These are phyloP conservation scores for Yamadazyma nakazawae DNA, from an alignment of 805 yeast species.

Conservation along the genomic window DNA sequence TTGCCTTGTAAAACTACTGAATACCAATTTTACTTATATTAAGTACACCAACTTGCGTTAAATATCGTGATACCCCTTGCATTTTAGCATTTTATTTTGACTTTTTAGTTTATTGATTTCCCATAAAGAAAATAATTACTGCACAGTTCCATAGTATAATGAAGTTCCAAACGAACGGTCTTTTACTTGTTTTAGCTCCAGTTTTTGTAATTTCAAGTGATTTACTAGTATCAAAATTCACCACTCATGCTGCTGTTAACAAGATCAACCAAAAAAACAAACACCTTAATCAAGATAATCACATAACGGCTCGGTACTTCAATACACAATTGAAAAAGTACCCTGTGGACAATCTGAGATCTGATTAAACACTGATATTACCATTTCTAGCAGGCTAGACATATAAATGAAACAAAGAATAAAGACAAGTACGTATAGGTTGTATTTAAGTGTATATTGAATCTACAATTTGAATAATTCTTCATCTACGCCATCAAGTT, in stretches of 20 bases:
- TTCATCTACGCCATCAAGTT: slow-evolving; percentile 28
- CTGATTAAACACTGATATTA: background rate
- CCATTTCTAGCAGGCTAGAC: slow-evolving; percentile 4
- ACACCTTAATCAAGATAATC: slow-evolving; percentile 1
- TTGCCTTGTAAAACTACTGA: background rate
- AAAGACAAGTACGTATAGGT: background rate
- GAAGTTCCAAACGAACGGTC: slow-evolving; percentile 22
- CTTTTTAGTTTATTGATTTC: too few species aligned
- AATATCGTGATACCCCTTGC: background rate
- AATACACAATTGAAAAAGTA: slow-evolving; percentile 13
- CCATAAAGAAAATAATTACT: too few species aligned
- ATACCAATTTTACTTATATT: too few species aligned
- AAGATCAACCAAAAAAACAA: slow-evolving; percentile 9
- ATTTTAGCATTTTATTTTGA: too few species aligned
- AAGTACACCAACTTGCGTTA: too few species aligned
- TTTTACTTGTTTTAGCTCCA: slow-evolving; percentile 26
- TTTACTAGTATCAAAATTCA: slow-evolving; percentile 22
- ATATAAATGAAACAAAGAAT: background rate
- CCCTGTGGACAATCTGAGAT: slow-evolving; percentile 7
- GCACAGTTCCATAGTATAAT: slow-evolving; percentile 8
- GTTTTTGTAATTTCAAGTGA: slow-evolving; percentile 31
- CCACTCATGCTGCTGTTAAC: slow-evolving; percentile 17
- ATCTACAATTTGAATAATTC: slow-evolving; percentile 15
- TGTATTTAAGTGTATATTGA: background rate
- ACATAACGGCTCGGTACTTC: slow-evolving; percentile 10